phyloP scores from a whole-genome alignment of 2,329 filamentous ascomycete species.

The Aspergillus quadricinctus region DNA sequence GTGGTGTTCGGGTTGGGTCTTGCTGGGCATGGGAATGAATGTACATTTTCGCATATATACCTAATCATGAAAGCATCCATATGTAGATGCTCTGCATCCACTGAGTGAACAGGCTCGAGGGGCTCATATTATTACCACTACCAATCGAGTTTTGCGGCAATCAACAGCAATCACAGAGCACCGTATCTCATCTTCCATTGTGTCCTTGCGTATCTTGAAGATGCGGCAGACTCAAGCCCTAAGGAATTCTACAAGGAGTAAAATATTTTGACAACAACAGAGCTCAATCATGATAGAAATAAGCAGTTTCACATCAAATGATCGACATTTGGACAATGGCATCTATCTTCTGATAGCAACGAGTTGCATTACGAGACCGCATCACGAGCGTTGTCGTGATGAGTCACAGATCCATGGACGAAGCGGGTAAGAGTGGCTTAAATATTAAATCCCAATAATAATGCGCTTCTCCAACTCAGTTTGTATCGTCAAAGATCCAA shows the following conservation, averaged over 20 bases:
- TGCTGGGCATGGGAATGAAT: neutral
- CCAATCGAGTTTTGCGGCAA: neutral
- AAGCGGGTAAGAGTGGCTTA: neutral
- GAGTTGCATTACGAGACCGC: neutral
- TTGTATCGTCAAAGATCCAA: neutral
- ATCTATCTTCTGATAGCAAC: neutral
- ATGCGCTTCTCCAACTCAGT: neutral
- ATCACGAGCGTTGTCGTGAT: neutral
- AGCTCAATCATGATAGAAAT: neutral
- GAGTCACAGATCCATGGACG: neutral
- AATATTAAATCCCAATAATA: neutral
- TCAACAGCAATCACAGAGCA: neutral
- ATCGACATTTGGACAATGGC: neutral
- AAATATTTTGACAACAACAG: neutral
- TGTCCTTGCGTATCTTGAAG: neutral
- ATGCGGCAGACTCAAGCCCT: too few relatives aligned
- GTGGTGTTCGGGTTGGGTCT: conserved; percentile 18
- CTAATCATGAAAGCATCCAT: neutral
- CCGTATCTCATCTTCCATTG: neutral
- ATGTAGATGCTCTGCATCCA: neutral
- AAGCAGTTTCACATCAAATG: neutral
- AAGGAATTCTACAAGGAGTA: neutral
- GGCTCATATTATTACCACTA: neutral
- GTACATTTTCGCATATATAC: neutral
- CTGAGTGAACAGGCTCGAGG: neutral